Evolutionary conservation across 495 filamentous ascomycete genomes (phyloP), one percentile per base, ranked within the genome.

Genomic region (Corynascus novoguineensis): DNA sequence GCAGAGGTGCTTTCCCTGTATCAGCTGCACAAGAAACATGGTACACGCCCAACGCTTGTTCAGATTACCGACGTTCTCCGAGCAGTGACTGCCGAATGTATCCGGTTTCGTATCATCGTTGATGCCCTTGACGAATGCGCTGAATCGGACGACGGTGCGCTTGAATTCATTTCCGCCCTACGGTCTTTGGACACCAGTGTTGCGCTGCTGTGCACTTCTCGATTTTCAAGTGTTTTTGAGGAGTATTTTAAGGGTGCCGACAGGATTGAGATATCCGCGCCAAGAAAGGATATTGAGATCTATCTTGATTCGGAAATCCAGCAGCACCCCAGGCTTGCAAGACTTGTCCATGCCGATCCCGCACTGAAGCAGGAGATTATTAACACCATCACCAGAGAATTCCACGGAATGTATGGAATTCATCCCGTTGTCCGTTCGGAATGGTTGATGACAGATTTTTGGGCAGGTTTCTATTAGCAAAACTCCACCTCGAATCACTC

Each of bases 101-200:
- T 9, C 6, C 8, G 9, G 9, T 35, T 50, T 10, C 47, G 21
- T 5, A 31, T 50, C 9, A 19, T 50, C 10, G 47, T 50, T 6
- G 47, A 50, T 50, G 47, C 47, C 4, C 47, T 50, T 19, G 47
- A 50, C 47, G 47, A 50, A 25, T 50, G 47, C 17, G 29, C 47
- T 2, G 31, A 34, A 3, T 22, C 29, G 0, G 47, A 50, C 17
- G 29, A 50, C 6, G 47, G 17, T 11, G 47, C 47, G 4, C 28
- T 50, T 19, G 7, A 31, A 17, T 50, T 50, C 31, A 37, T 50
- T 7, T 35, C 47, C n/a, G 47, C 29, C n/a, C 29, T 50, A 10
- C 21, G n/a, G 29, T 34, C 29, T 19, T 25, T 50, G 28, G 29
- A 31, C 4, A 28, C 47, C 11, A 10, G 1, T 15, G 32, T 50